phyloP scores from a whole-genome alignment of 1,139 yeast genomes.

The Waltiozyma sp. region DNA sequence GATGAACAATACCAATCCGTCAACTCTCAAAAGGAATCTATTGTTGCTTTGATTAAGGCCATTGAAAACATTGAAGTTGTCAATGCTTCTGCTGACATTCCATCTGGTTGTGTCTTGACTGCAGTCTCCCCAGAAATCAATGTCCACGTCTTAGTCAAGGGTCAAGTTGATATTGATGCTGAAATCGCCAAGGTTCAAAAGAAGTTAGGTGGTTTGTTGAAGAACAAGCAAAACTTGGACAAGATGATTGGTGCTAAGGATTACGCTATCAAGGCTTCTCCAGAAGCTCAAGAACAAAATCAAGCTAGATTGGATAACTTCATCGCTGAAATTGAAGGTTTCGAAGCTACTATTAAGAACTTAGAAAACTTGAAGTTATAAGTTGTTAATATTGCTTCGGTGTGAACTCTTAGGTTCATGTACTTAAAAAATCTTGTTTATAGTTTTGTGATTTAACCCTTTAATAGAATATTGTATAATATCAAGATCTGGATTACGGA shows the following conservation, averaged over 20 bases:
- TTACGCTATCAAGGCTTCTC: constrained; percentile 77
- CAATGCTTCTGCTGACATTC: constrained; percentile 42
- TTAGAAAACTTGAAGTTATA: constrained; percentile 64
- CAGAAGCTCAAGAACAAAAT: constrained; percentile 72
- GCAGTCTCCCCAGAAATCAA: constrained; percentile 72
- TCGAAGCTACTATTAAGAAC: constrained; percentile 64
- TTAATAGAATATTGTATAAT: too few relatives aligned
- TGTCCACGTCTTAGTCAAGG: constrained; percentile 87
- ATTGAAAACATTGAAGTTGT: constrained; percentile 64
- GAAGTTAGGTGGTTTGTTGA: constrained; percentile 52
- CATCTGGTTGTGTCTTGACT: constrained; percentile 83
- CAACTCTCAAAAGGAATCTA: constrained; percentile 64
- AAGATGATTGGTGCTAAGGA: constrained; percentile 64
- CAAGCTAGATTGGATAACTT: constrained; percentile 56
- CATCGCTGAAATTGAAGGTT: constrained; percentile 79
- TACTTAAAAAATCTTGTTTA: neutral
- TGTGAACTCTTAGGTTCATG: too few relatives aligned
- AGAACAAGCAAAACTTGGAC: constrained; percentile 37
- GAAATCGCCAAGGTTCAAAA: constrained; percentile 76
- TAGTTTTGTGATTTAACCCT: neutral
- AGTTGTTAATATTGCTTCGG: too few relatives aligned
- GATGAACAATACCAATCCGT: constrained; percentile 42
- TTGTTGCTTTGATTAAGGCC: constrained; percentile 85
- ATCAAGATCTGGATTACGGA: too few relatives aligned
- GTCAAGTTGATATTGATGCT: constrained; percentile 84